Evolutionary conservation across 2,329 filamentous ascomycete genomes (phyloP), one percentile per base, ranked within the genome.

Genomic region (Fusarium scirpi): DNA sequence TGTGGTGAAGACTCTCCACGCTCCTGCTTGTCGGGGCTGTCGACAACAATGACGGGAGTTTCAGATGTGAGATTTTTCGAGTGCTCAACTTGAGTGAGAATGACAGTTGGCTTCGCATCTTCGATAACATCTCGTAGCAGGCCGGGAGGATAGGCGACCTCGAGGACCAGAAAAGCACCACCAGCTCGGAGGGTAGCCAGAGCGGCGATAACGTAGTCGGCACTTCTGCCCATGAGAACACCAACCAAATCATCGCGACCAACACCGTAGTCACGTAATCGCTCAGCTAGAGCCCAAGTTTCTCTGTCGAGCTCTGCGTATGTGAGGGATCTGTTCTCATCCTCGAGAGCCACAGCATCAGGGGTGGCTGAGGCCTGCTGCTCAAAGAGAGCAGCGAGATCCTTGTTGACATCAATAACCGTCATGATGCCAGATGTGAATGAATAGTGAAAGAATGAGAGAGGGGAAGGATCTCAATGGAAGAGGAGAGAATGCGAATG

Each of bases 141-240:
- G 59, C 89, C 90, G 0, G 91, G 87, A 16, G 92, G 92, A 69
- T 94, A 94, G 5, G 92, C 92, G 51, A 94, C 84, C 80, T 95
- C 92, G 5, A 95, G 87, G 4, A 94, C 92, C 8, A 95, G 84
- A 76, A 94, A 95, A 3, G 92, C 92, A 57, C 92, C 92, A 54
- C 92, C 92, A 4, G 92, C 92, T 63, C 91, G 89, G 41, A 94
- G 86, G n/a, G 91, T 89, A 27, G 92, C 92, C 55, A 95, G 83
- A 76, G 91, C 94, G 18, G 92, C 90, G 78, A 94, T 90, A 65
- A 95, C 91, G 80, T 94, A 94, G 80, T 94, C 87, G 51, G 91
- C 91, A 77, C 91, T 93, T 58, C 92, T 89, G 59, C 89, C 90
- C 76, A 94, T 86, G 55, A 94, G 85, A 44, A 95, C 89, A 56